Percentiles rank a stretch among this genome's conserved stretches.
phyloP scores from a whole-genome alignment of 768 basidiomycete species.

The Tephrocybe sp. region DNA sequence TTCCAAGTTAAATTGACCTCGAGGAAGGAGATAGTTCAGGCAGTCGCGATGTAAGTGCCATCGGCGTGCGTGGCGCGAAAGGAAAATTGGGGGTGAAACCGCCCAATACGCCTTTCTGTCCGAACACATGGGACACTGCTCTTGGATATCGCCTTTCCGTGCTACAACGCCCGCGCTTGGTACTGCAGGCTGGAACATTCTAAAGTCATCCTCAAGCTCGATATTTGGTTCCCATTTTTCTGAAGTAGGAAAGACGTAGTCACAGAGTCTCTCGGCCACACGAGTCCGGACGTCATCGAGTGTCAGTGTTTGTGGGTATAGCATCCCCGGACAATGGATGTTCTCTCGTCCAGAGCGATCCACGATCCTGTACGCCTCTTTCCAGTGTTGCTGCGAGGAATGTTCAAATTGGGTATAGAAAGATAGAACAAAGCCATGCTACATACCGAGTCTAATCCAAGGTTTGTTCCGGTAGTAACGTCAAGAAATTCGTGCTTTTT shows the following conservation, averaged over 20 bases:
- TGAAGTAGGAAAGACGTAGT: slow-evolving; percentile 5
- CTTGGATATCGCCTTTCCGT: not conserved
- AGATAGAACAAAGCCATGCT: not conserved
- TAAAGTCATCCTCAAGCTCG: not conserved
- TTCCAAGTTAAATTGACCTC: slow-evolving; percentile 6
- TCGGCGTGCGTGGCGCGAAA: slow-evolving; percentile 7
- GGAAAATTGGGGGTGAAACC: slow-evolving; percentile 8
- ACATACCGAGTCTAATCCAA: not conserved
- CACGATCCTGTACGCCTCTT: slow-evolving; percentile 5
- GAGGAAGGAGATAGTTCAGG: slow-evolving; percentile 6
- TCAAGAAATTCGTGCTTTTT: slow-evolving; percentile 2
- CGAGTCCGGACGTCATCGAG: slow-evolving; percentile 9
- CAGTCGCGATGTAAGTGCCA: slow-evolving; percentile 12
- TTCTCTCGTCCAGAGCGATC: slow-evolving; percentile 4
- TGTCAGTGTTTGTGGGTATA: slow-evolving; percentile 6
- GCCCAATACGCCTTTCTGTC: slow-evolving; percentile 8
- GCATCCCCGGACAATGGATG: slow-evolving; percentile 1
- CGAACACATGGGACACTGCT: slow-evolving; percentile 4
- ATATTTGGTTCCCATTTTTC: not conserved
- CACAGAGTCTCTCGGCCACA: slow-evolving; percentile 3
- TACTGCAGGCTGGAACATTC: not conserved
- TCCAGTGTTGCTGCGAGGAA: slow-evolving; percentile 1
- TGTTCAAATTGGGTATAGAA: not conserved
- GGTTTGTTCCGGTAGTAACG: slow-evolving; percentile 5
- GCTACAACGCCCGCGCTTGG: not conserved